Percentiles rank a stretch among this genome's conserved stretches.
These are phyloP conservation scores for Galium porrigens DNA, from an alignment of 305 asterid species.

Conservation along the genomic window DNA sequence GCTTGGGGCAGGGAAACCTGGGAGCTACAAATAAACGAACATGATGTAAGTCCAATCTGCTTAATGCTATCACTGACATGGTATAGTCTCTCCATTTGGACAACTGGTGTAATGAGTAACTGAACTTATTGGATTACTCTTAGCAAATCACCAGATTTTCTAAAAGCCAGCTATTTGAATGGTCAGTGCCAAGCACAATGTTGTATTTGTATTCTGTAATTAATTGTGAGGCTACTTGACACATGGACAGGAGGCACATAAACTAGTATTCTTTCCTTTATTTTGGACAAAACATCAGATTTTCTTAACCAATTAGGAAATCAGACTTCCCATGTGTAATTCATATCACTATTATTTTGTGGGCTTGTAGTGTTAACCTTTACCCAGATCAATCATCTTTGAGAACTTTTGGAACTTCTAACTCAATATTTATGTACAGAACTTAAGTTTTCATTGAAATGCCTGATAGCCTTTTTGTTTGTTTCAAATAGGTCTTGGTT, in stretches of 20 bases:
- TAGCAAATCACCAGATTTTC: background rate
- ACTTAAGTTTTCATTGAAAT: background rate
- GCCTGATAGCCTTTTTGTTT: background rate
- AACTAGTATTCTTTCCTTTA: background rate
- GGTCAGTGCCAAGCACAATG: background rate
- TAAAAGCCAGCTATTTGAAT: background rate
- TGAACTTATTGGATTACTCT: background rate
- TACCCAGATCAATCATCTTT: background rate
- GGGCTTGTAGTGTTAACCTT: background rate
- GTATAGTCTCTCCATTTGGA: slow-evolving; percentile 4
- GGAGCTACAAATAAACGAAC: slow-evolving; percentile 43
- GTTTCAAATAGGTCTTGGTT: slow-evolving; percentile 43
- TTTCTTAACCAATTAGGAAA: background rate
- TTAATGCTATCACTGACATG: background rate
- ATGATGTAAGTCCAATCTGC: slow-evolving; percentile 46
- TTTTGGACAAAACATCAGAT: background rate
- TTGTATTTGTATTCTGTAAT: background rate
- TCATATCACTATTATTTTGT: background rate
- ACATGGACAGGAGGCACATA: background rate
- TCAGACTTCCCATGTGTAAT: background rate
- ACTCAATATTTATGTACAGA: background rate
- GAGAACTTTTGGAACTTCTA: background rate
- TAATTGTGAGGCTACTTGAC: background rate
- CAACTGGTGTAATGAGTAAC: background rate
- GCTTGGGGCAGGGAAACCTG: slow-evolving; percentile 47